Evolutionary conservation across 768 basidiomycete genomes (phyloP), one percentile per base, ranked within the genome.

Genomic region (Termitomyces titanicus): DNA sequence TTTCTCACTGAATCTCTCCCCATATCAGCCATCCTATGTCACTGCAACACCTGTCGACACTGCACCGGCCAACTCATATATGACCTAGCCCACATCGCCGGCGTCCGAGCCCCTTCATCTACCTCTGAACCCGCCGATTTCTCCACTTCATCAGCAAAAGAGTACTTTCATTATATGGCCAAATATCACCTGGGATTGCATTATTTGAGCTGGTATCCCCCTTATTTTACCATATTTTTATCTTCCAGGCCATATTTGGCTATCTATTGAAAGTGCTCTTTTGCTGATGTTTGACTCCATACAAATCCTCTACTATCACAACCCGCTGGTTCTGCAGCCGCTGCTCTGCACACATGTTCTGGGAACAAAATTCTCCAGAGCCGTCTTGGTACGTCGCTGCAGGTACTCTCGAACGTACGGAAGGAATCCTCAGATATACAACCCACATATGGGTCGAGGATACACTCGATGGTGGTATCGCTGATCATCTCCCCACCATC

Each of bases 11-110:
- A n/a, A n/a, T 55, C 60, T n/a, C 55, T 69, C 2, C 68, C 68
- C 0, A 55, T 63, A 12, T 10, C 22, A 13, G 59, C 33, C 38
- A 53, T 60, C 49, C 52, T 68, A 6, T 71, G 70, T 54, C 66
- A 71, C 48, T 72, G 70, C 56, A 64, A 62, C 44, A 47, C 60
- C 31, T 71, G 70, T 55, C 56, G 69, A 6, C 70, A 70, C 43
- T 60, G 47, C 27, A 67, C 64, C 3, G 70, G 70, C 13, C 60
- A 64, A 44, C 53, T 69, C 22, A 54, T 56, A 29, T 56, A 59
- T 3, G 57, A 61, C 17, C 44, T 55, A 34, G 62, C 55, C 24
- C 22, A n/a, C 5, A 54, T 70, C 35, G 29, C 39, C 3, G 59
- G 63, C 1, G 55, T 43, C 2, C 40, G 62, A 17, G 45, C 59